These are phyloP conservation scores for Plantago lanceolata DNA, from an alignment of 305 asterid genomes.

Conservation along the genomic window DNA sequence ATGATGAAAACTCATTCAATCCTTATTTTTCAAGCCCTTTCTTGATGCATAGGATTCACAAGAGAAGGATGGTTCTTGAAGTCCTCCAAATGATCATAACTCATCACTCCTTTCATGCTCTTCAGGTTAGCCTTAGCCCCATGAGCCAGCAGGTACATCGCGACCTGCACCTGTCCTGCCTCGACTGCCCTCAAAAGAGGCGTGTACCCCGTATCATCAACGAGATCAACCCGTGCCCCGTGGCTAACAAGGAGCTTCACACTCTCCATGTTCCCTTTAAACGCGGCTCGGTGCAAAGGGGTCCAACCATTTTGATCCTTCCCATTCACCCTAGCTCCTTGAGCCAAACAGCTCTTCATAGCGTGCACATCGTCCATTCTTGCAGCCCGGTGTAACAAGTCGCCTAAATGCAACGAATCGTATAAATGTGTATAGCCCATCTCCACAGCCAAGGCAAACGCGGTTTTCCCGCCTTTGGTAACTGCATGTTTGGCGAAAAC, in stretches of 20 bases:
- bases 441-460: conserved; percentile 49
- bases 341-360: conserved; percentile 43
- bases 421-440: conserved; percentile 38
- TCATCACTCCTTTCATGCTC: conserved; percentile 37
- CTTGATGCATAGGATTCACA: conserved; percentile 21
- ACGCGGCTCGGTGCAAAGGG: conserved; percentile 68
- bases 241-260: conserved; percentile 45
- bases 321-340: conserved; percentile 54
- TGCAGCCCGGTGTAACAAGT: conserved; percentile 53
- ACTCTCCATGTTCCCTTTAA: conserved; percentile 58
- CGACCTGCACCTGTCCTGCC: conserved; percentile 55
- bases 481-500: conserved; percentile 38
- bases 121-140: conserved; percentile 66
- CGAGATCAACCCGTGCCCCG: conserved; percentile 56
- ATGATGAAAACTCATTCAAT: not conserved
- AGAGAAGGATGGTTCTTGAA: conserved; percentile 35
- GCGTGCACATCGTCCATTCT: conserved; percentile 37
- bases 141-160: conserved; percentile 48
- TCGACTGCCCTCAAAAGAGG: conserved; percentile 65
- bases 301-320: conserved; percentile 79
- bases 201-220: conserved; percentile 51
- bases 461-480: conserved; percentile 49
- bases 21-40: conserved; percentile 13
- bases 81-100: conserved; percentile 31
- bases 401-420: conserved; percentile 41